Base-by-base conservation (phyloP, 495 filamentous ascomycete genomes). In the Glarea lozoyensis region DNA sequence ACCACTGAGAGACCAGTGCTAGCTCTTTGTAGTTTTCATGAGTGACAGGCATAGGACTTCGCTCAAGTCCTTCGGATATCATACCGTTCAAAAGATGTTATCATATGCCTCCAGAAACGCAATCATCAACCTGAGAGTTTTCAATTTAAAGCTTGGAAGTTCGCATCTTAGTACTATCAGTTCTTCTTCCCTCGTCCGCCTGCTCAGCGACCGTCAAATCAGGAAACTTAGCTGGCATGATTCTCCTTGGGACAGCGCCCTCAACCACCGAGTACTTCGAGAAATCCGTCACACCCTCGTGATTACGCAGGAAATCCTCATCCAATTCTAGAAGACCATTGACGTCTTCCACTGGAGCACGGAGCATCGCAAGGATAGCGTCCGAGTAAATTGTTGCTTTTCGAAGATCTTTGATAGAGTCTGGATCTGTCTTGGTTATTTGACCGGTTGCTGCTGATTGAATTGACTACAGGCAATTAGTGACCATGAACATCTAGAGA, bases 311-410 rank as follows among this genome's bases (percentile, higher is more conserved):
- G 50, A 88, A 90, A 56, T 94, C 87, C 55, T 94, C 87, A 49
- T 94, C 87, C 1, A 88, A 75, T 27, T 78, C 68, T 3, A 90
- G 60, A 7, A 76, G 62, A 0, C 87, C 87, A 54, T 87, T 93
- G 15, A 93, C 78, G 10, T 42, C 57, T 2, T 61, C 24, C 0
- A 73, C 59, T 0, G 82, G 79, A 0, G 84, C 77, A 10, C 63
- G 60, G 1, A 94, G 61, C 64, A 94, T 84, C 0, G 75, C 81
- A 1, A 92, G 56, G 3, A 93, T 76, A 0, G 86, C 86, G 54
- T 89, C 85, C 1, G 83, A 82, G 61, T 84, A 93, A 39, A 93
- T 82, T 11, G 70, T 78, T 6, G 84, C 63, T 46, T 82, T 85
- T 38, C 84, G 63, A 11, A 89, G 64, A 47, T 85, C 73, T 25